Percentiles rank a stretch among this genome's conserved stretches.
These are phyloP conservation scores for Amphirosellinia nigrospora DNA, from an alignment of 495 filamentous ascomycete species.

Conservation along the genomic window DNA sequence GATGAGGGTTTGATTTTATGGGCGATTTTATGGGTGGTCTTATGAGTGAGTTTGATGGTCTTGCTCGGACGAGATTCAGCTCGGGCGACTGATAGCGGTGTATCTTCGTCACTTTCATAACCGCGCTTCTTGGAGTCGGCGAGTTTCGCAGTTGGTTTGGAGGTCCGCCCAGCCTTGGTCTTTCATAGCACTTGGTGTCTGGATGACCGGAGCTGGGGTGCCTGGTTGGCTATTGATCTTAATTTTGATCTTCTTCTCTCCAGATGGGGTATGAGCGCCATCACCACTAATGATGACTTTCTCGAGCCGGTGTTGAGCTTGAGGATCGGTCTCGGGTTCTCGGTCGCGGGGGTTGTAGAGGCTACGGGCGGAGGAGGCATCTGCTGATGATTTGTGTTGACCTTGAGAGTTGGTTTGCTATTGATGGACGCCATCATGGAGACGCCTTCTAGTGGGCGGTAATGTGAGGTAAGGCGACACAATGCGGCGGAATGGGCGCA, in stretches of 20 bases:
- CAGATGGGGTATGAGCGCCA: slow-evolving; percentile 47
- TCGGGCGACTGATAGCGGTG: slow-evolving; percentile 37
- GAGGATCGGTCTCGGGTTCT: slow-evolving; percentile 39
- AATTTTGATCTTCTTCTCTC: slow-evolving; percentile 59
- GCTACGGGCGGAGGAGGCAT: slow-evolving; percentile 35
- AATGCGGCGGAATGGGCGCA: background rate
- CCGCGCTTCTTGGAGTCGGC: slow-evolving; percentile 50
- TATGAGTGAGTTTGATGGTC: slow-evolving; percentile 43
- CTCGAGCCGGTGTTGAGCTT: slow-evolving; percentile 45
- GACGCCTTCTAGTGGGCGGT: background rate
- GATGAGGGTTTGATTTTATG: slow-evolving; percentile 35
- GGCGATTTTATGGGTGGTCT: slow-evolving; percentile 30
- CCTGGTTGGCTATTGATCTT: slow-evolving; percentile 54
- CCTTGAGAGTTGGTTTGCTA: slow-evolving; percentile 35
- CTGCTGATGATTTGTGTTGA: slow-evolving; percentile 33
- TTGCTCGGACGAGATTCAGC: slow-evolving; percentile 40
- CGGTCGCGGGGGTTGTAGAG: slow-evolving; percentile 22
- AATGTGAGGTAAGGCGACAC: background rate
- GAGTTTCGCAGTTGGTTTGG: slow-evolving; percentile 55
- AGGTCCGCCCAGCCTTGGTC: slow-evolving; percentile 55
- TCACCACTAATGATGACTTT: slow-evolving; percentile 34
- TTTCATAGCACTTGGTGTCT: slow-evolving; percentile 42
- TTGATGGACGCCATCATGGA: slow-evolving; percentile 32
- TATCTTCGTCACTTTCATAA: slow-evolving; percentile 52
- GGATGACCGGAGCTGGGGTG: slow-evolving; percentile 46